A percentile compares a stretch with the other conserved stretches of the same genome.
Conservation (phyloP, 805 yeast species). For the Metschnikowia proteae region DNA sequence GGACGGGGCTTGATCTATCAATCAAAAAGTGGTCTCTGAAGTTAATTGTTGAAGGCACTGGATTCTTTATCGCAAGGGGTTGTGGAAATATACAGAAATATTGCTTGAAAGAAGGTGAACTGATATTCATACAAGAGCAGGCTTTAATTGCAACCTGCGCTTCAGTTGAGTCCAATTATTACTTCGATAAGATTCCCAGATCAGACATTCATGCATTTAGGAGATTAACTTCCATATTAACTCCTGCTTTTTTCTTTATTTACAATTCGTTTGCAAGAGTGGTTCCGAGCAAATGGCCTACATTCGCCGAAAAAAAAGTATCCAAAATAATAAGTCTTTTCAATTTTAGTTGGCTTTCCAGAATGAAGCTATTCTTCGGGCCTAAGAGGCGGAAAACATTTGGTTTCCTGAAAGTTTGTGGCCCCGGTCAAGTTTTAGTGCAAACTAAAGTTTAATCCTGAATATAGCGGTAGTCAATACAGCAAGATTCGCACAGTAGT, state of each 20-base stretch:
- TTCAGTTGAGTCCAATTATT: neutral
- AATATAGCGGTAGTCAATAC: neutral
- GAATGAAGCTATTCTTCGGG: neutral
- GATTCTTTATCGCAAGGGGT: conserved; percentile 9
- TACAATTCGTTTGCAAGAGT: neutral
- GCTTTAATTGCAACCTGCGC: conserved; percentile 1
- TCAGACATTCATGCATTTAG: neutral
- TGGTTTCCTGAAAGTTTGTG: neutral
- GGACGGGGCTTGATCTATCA: conserved; percentile 13
- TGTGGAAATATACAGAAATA: conserved; percentile 3
- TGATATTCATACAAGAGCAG: neutral
- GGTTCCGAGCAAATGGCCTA: neutral
- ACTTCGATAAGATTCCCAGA: neutral
- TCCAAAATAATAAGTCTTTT: neutral
- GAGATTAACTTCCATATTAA: neutral
- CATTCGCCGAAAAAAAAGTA: neutral
- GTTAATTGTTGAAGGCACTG: conserved; percentile 6
- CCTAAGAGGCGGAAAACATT: no score
- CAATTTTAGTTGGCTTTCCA: neutral
- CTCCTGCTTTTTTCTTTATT: neutral
- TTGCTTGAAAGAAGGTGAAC: conserved; percentile 5
- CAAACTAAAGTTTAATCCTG: conserved; percentile 1
- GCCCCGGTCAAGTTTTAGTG: conserved; percentile 4
- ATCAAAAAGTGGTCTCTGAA: neutral
- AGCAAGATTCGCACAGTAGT: conserved; percentile 1